Percentiles rank a stretch among this genome's conserved stretches.
phyloP scores from a whole-genome alignment of 148 eudicot species.

The Silene latifolia region DNA sequence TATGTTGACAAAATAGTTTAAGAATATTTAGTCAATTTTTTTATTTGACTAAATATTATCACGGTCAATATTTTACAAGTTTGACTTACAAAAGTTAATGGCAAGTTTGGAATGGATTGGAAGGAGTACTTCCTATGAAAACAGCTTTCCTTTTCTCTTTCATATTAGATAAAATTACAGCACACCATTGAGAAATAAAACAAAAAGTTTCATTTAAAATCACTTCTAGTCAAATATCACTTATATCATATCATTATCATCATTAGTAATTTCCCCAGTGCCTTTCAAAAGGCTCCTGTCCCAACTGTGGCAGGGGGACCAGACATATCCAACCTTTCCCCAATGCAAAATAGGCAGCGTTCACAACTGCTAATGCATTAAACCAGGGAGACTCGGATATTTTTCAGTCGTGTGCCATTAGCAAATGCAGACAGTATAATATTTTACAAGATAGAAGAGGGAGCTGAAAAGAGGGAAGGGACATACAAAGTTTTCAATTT shows the following conservation, averaged over 20 bases:
- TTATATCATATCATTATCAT: too few species aligned
- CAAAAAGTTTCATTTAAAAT: neutral
- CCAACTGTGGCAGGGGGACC: neutral
- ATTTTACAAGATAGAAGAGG: neutral
- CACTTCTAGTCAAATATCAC: neutral
- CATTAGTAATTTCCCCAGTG: too few species aligned
- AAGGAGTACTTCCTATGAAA: neutral
- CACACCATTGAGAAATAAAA: neutral
- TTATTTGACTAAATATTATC: too few species aligned
- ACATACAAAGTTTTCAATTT: conserved; percentile 37
- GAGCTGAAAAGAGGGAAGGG: neutral
- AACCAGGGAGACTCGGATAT: neutral
- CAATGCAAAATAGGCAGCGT: neutral
- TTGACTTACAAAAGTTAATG: too few species aligned
- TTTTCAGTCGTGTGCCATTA: neutral
- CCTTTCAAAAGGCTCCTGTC: too few species aligned
- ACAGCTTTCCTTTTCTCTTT: neutral
- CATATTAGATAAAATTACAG: neutral
- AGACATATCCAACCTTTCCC: neutral
- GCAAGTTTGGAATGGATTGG: too few species aligned
- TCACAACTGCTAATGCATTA: neutral
- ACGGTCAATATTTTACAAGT: too few species aligned
- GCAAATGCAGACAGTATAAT: neutral
- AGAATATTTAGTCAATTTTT: too few species aligned
- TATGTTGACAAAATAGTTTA: too few species aligned